These are phyloP conservation scores for Rosa persica DNA, from an alignment of 306 rosid species.

Conservation along the genomic window DNA sequence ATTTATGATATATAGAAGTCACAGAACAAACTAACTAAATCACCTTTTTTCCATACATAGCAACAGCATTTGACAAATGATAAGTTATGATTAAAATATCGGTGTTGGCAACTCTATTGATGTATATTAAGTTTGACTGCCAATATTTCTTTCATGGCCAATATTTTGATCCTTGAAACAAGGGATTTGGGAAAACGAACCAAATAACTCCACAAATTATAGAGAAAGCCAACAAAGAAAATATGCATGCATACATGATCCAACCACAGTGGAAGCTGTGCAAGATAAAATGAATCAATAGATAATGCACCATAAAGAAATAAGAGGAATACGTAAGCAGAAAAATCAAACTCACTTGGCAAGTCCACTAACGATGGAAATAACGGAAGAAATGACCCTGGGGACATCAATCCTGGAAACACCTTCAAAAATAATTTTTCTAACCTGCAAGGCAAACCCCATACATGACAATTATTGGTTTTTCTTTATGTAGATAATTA, in stretches of 20 bases:
- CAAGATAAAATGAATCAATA: neutral
- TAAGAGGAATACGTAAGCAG: neutral
- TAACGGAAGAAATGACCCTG: constrained; percentile 90
- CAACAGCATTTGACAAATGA: neutral
- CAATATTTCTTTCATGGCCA: neutral
- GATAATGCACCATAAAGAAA: too few species aligned
- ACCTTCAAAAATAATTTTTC: constrained; percentile 64
- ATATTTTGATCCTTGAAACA: neutral
- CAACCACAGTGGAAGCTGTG: neutral
- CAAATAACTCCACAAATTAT: neutral
- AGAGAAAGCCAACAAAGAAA: neutral
- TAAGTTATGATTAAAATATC: neutral
- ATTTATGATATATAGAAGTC: neutral
- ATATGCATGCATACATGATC: neutral
- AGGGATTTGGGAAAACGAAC: neutral
- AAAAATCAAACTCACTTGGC: constrained; percentile 66
- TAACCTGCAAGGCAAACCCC: constrained; percentile 51
- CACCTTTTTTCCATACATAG: neutral
- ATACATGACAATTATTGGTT: neutral
- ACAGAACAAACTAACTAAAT: neutral
- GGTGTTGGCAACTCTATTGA: neutral
- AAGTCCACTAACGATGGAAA: constrained; percentile 74
- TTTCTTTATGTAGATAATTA: neutral
- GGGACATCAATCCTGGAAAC: constrained; percentile 77
- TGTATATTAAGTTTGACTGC: neutral